These are phyloP conservation scores for Rhizopogon rudus DNA, from an alignment of 768 basidiomycete genomes.

Conservation along the genomic window DNA sequence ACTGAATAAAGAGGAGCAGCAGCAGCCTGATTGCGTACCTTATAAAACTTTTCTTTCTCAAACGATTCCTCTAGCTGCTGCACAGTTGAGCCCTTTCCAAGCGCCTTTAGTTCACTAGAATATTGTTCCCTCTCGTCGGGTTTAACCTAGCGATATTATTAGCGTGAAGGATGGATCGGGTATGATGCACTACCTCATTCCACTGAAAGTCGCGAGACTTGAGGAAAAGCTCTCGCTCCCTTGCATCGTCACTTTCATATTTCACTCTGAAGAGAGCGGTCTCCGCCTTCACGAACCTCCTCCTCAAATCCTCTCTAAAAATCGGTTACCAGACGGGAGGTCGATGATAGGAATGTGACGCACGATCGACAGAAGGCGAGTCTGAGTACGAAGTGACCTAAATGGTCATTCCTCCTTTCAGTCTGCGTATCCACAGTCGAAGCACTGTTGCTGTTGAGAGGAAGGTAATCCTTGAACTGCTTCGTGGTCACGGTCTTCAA, in stretches of 20 bases:
- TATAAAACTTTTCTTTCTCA: constrained; percentile 48
- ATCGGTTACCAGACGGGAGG: not conserved
- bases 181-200: constrained; percentile 42
- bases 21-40: constrained; percentile 39
- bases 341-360: constrained; percentile 28
- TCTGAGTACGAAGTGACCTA: constrained; percentile 91
- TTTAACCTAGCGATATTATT: constrained; percentile 41
- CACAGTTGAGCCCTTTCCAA: constrained; percentile 12
- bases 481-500: constrained; percentile 53
- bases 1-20: not conserved
- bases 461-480: constrained; percentile 75
- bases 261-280: constrained; percentile 77
- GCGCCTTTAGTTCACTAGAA: constrained; percentile 40
- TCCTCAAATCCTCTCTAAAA: constrained; percentile 80
- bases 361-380: constrained; percentile 96
- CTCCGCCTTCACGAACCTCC: constrained; percentile 88
- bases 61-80: not conserved
- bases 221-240: constrained; percentile 67
- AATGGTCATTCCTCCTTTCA: constrained; percentile 78
- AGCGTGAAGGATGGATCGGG: constrained; percentile 1
- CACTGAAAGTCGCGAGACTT: constrained; percentile 59
- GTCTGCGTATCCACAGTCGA: constrained; percentile 41
- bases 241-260: constrained; percentile 56
- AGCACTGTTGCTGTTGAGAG: constrained; percentile 56
- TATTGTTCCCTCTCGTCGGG: constrained; percentile 49